Conservation (phyloP, 2,329 filamentous ascomycete genomes). For the Alternaria arborescens region DNA sequence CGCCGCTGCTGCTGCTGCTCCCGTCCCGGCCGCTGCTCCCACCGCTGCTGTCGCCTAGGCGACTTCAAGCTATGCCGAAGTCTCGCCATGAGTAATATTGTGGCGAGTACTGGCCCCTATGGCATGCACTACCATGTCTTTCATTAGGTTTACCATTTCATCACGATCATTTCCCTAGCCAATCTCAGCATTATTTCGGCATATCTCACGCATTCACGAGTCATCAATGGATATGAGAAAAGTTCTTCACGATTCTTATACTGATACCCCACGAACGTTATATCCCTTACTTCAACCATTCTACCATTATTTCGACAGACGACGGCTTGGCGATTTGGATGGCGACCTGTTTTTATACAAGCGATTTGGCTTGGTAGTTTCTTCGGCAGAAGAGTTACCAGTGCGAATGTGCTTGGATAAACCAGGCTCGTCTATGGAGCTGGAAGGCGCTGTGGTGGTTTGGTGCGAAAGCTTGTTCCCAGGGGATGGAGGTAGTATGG, state of each 20-base stretch:
- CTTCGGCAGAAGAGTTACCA: slow-evolving; percentile 15
- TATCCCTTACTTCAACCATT: slow-evolving; percentile 48
- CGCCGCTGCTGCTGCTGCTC: slow-evolving; percentile 29
- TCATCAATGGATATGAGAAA: slow-evolving; percentile 46
- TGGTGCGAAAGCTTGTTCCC: slow-evolving; percentile 36
- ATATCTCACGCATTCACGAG: slow-evolving; percentile 51
- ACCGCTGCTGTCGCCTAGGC: slow-evolving; percentile 52
- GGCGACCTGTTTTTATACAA: slow-evolving; percentile 30
- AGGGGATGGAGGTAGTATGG: slow-evolving; percentile 34
- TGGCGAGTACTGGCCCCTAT: slow-evolving; percentile 17
- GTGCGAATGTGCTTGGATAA: slow-evolving; percentile 37
- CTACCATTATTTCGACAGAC: slow-evolving; percentile 48
- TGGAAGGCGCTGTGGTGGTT: slow-evolving; percentile 46
- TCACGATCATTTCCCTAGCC: slow-evolving; percentile 46
- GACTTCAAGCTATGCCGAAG: slow-evolving; percentile 4
- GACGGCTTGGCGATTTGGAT: slow-evolving; percentile 50
- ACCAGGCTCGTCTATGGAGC: slow-evolving; percentile 32
- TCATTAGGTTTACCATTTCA: slow-evolving; percentile 25
- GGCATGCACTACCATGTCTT: slow-evolving; percentile 20
- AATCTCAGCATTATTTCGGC: slow-evolving; percentile 44
- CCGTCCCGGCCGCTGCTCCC: slow-evolving; percentile 52
- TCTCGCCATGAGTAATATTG: slow-evolving; percentile 31
- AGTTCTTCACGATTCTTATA: slow-evolving; percentile 53
- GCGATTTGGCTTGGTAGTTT: slow-evolving; percentile 17
- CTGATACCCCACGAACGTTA: slow-evolving; percentile 56